Conservation (phyloP, 495 filamentous ascomycete genomes). For the Astrothelium subdiscretum region DNA sequence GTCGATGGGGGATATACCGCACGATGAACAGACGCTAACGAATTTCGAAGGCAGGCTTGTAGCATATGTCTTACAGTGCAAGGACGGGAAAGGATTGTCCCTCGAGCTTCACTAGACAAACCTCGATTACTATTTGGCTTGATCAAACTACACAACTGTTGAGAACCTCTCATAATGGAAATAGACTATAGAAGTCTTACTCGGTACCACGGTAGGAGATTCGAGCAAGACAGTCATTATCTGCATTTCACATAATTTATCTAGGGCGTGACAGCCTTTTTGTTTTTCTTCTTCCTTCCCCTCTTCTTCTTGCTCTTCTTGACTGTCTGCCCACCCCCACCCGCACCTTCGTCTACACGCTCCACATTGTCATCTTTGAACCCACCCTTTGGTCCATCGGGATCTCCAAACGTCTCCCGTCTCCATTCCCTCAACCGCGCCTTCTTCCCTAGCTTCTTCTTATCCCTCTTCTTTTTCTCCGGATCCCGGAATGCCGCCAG, state of each 20-base stretch:
- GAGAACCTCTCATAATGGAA: too few relatives aligned
- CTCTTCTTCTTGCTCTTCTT: conserved; percentile 16
- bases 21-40: neutral
- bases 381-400: conserved; percentile 41
- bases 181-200: too few relatives aligned
- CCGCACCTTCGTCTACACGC: neutral
- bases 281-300: conserved; percentile 18
- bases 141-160: too few relatives aligned
- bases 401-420: conserved; percentile 77
- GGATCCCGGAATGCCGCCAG: conserved; percentile 76
- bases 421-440: conserved; percentile 81
- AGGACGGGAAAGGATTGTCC: too few relatives aligned
- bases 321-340: neutral
- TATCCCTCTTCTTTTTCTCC: conserved; percentile 79
- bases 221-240: too few relatives aligned
- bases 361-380: conserved; percentile 13
- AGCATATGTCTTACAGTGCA: too few relatives aligned
- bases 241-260: too few relatives aligned
- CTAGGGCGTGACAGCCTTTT: conserved; percentile 2
- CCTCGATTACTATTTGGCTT: too few relatives aligned
- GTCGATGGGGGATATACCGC: neutral
- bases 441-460: conserved; percentile 83
- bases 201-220: too few relatives aligned
- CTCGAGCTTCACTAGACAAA: too few relatives aligned
- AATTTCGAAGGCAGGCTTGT: neutral